Evolutionary conservation across 1,284 basidiomycete genomes (phyloP).

Genomic region (Boletus chippewaensis): DNA sequence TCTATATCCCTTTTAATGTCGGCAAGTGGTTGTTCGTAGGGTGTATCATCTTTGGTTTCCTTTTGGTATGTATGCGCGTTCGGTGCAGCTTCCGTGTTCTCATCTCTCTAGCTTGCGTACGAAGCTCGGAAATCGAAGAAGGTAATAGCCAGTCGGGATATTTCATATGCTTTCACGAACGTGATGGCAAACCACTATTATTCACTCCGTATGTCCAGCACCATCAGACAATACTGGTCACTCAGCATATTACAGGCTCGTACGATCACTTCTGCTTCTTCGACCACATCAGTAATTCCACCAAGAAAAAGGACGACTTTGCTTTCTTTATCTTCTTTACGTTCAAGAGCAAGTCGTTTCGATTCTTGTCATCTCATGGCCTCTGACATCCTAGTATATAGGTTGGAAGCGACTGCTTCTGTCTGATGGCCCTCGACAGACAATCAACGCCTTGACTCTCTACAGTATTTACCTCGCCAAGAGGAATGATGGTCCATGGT

Average conservation of each 20-base stretch:
- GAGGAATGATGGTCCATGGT: constrained; percentile 60
- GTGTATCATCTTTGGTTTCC: constrained; percentile 96
- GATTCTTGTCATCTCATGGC: constrained; percentile 8
- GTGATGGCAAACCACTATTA: constrained; percentile 96
- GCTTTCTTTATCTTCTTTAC: constrained; percentile 99
- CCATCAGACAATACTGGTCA: neutral
- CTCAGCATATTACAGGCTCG: constrained; percentile 48
- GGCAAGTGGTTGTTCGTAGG: constrained; percentile 97
- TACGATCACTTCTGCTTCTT: constrained; percentile 99
- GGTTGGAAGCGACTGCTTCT: constrained; percentile 94
- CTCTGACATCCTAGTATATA: constrained; percentile 29
- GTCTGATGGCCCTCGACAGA: constrained; percentile 96
- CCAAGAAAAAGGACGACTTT: constrained; percentile 94
- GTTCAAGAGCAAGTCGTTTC: constrained; percentile 77
- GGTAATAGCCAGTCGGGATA: constrained; percentile 92
- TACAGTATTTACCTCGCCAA: constrained; percentile 87
- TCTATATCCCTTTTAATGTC: constrained; percentile 82
- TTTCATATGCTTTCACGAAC: constrained; percentile 95
- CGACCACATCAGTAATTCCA: constrained; percentile 91
- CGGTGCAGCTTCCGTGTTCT: neutral
- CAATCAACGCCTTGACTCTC: constrained; percentile 91
- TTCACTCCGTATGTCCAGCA: constrained; percentile 65
- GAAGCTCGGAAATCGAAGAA: constrained; percentile 89
- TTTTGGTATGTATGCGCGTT: constrained; percentile 57
- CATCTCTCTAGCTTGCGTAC: constrained; percentile 63